Evolutionary conservation across 2,329 filamentous ascomycete genomes (phyloP).

Genomic region (Talaromyces sp.): DNA sequence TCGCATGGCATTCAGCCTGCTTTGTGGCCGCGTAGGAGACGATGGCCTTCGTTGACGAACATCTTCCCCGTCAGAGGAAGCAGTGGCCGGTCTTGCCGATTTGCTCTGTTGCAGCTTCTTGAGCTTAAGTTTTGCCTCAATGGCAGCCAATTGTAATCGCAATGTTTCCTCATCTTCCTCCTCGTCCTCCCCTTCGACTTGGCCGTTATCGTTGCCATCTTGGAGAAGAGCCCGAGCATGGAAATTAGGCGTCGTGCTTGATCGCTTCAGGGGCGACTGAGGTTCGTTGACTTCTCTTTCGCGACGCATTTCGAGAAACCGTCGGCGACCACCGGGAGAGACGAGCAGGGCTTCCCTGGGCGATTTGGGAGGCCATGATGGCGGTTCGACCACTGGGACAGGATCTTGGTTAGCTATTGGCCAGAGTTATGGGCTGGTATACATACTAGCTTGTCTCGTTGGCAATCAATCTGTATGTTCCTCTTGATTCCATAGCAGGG

Average conservation of each 20-base stretch:
- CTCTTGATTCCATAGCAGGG: slow-evolving; percentile 8
- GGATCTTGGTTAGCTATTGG: neutral
- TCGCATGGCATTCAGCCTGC: slow-evolving; percentile 15
- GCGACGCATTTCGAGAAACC: slow-evolving; percentile 64
- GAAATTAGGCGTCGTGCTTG: slow-evolving; percentile 39
- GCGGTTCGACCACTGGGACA: slow-evolving; percentile 35
- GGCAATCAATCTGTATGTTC: slow-evolving; percentile 1
- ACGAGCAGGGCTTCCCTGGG: slow-evolving; percentile 59
- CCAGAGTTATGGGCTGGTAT: neutral
- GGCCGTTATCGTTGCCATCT: slow-evolving; percentile 25
- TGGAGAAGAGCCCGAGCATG: slow-evolving; percentile 24
- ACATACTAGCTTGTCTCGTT: slow-evolving; percentile 5
- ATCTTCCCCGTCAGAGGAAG: slow-evolving; percentile 20
- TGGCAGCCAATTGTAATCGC: slow-evolving; percentile 78
- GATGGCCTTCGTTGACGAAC: slow-evolving; percentile 4
- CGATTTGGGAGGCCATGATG: slow-evolving; percentile 59
- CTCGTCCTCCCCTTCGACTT: slow-evolving; percentile 54
- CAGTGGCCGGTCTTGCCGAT: slow-evolving; percentile 17
- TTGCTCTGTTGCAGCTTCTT: slow-evolving; percentile 72
- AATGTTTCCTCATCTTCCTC: slow-evolving; percentile 87
- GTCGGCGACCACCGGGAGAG: slow-evolving; percentile 74
- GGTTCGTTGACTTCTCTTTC: slow-evolving; percentile 49
- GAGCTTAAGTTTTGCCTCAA: slow-evolving; percentile 80
- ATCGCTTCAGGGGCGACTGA: slow-evolving; percentile 59
- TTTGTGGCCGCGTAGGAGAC: slow-evolving; percentile 18